Evolutionary conservation across 2,329 filamentous ascomycete species (phyloP).

Genomic region (Ophiostoma populinum): DNA sequence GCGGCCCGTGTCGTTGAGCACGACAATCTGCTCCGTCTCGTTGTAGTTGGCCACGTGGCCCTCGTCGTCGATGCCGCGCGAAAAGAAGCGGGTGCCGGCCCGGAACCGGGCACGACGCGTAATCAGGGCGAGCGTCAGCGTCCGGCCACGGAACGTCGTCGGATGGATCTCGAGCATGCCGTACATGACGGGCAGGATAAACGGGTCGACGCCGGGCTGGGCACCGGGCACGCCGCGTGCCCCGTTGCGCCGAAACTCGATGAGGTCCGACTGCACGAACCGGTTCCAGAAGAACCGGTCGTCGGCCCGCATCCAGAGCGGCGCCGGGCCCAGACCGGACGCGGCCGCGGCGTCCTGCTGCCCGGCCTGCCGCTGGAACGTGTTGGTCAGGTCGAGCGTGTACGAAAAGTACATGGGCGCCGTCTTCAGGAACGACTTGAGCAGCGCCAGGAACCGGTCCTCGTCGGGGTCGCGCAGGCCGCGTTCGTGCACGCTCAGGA

Average conservation of each 20-base stretch:
- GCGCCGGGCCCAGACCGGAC: slow-evolving; percentile 22
- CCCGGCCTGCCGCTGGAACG: slow-evolving; percentile 82
- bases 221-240: slow-evolving; percentile 47
- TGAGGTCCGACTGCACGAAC: slow-evolving; percentile 78
- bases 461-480: slow-evolving; percentile 85
- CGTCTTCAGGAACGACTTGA: slow-evolving; percentile 65
- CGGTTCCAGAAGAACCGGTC: slow-evolving; percentile 99
- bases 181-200: slow-evolving; percentile 88
- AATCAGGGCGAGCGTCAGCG: slow-evolving; percentile 73
- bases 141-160: slow-evolving; percentile 69
- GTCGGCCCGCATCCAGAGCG: slow-evolving; percentile 82
- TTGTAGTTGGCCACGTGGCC: slow-evolving; percentile 98
- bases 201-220: slow-evolving; percentile 70
- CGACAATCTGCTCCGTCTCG: slow-evolving; percentile 84
- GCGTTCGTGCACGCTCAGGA: slow-evolving; percentile 83
- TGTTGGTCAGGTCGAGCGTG: slow-evolving; percentile 90
- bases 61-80: slow-evolving; percentile 79
- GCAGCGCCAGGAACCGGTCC: slow-evolving; percentile 70
- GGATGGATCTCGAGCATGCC: slow-evolving; percentile 86
- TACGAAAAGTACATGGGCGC: slow-evolving; percentile 98
- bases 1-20: slow-evolving; percentile 64
- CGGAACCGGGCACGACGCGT: slow-evolving; percentile 77
- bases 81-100: slow-evolving; percentile 87
- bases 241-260: slow-evolving; percentile 60
- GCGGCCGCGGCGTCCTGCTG: slow-evolving; percentile 34